A percentile compares a stretch with the other conserved stretches of the same genome.
Conservation (phyloP, 164 flowering plant species). For the Umbilicus rupestris region DNA sequence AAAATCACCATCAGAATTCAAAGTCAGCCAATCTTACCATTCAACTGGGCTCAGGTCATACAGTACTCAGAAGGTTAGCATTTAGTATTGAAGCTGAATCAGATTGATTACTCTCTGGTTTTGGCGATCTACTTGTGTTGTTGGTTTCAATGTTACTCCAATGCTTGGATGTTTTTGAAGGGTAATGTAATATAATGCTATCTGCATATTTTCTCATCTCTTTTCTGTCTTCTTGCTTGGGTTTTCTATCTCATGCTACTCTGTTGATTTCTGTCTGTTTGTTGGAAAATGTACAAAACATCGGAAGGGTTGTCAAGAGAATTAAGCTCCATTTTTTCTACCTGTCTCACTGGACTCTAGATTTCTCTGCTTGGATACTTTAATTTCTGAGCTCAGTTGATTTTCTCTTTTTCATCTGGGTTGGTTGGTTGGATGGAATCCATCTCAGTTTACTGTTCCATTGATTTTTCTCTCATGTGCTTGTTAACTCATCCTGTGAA, state of each 20-base stretch:
- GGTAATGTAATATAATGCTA: background rate
- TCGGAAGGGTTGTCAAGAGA: background rate
- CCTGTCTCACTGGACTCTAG: background rate
- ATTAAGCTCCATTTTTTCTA: background rate
- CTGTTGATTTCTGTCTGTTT: background rate
- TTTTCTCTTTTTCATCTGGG: background rate
- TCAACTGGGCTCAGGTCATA: background rate
- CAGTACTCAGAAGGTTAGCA: background rate
- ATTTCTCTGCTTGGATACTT: background rate
- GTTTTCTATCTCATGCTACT: background rate
- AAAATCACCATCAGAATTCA: background rate
- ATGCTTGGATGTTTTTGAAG: background rate
- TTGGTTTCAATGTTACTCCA: background rate
- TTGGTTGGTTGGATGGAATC: too few relatives aligned
- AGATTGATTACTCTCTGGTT: background rate
- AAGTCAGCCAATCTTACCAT: background rate
- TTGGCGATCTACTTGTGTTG: background rate
- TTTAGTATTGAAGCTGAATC: background rate
- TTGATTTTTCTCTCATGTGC: background rate
- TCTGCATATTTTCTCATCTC: slow-evolving; percentile 6
- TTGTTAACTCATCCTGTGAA: too few relatives aligned
- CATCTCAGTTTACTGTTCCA: background rate
- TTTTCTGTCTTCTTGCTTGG: slow-evolving; percentile 1
- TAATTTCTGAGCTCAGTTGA: background rate
- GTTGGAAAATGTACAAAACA: background rate